Conservation (phyloP, 2,329 filamentous ascomycete species). For the Fusarium coicis region DNA sequence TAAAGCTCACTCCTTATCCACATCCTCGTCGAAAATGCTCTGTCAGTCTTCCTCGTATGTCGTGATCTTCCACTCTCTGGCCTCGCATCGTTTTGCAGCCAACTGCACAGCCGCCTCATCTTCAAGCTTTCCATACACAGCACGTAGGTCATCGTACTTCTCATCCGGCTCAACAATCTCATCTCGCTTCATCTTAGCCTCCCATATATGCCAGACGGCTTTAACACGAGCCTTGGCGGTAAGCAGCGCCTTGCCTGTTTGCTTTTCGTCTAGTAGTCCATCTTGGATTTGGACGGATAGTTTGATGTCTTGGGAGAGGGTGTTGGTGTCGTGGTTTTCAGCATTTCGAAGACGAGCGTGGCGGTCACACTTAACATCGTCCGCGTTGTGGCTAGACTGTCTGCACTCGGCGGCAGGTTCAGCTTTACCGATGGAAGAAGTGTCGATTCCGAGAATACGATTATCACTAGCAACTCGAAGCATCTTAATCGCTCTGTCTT, state of each 20-base stretch:
- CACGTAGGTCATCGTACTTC: too few relatives aligned
- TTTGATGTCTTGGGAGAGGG: not conserved
- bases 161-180: too few relatives aligned
- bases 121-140: too few relatives aligned
- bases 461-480: not conserved
- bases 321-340: not conserved
- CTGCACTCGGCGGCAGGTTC: not conserved
- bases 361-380: not conserved
- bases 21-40: too few relatives aligned
- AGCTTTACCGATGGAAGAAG: not conserved
- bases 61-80: too few relatives aligned
- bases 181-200: not conserved
- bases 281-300: not conserved
- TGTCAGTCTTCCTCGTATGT: too few relatives aligned
- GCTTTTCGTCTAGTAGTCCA: not conserved
- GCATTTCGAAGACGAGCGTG: rapidly evolving
- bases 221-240: not conserved
- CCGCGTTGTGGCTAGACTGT: not conserved
- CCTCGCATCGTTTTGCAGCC: too few relatives aligned
- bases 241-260: not conserved
- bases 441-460: not conserved
- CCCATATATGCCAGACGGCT: not conserved
- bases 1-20: too few relatives aligned
- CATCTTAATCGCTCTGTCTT: not conserved
- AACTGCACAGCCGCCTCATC: too few relatives aligned